Evolutionary conservation across 179 eudicot genomes (phyloP), one percentile per base, ranked within the genome.

Genomic region (Silene noctiflora): DNA sequence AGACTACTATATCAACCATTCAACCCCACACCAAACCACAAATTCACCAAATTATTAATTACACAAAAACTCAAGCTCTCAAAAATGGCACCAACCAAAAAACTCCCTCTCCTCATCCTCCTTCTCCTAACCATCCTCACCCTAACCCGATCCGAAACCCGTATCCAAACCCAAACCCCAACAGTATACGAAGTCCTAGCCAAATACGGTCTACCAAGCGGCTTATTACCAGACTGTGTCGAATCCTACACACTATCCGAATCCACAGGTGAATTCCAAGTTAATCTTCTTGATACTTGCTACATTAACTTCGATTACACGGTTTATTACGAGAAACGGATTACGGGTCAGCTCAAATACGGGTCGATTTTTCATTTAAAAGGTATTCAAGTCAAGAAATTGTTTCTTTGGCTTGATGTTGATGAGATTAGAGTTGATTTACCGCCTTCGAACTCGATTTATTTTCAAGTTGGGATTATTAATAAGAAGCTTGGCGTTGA

Each of bases 381-480:
- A 48, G 98, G 98, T 4, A 92, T 92, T 69, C 88, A 94, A 81
- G 98, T 94, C 29, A 68, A 88, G 58, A 82, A 84, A 19, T 76
- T 92, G 73, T 83, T 94, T 10, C 27, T 94, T 3, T 94, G 97
- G 98, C 82, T 94, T 31, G 83, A 84, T 70, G 96, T 94, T 19
- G 96, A 94, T 80, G 93, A 90, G 77, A 94, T 94, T 67, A 90
- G 74, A 74, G 98, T 94, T 69, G 97, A 92, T 84, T 84, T 92
- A 81, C 97, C 98, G 2, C 92, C 89, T 0, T 88, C 97, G 0
- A 87, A 85, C 64, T 87, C 85, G 3, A 90, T 94, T 7, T 94
- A 94, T 78, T 94, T 94, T 44, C 87, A 81, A 71, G 91, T 92
- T 66, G 98, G 97, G 20, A 9, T 89, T 5, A 74, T 94, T 33